These are phyloP conservation scores for Fragilariopsis cylindrus DNA, from an alignment of 108 stramenopile species.

Conservation along the genomic window DNA sequence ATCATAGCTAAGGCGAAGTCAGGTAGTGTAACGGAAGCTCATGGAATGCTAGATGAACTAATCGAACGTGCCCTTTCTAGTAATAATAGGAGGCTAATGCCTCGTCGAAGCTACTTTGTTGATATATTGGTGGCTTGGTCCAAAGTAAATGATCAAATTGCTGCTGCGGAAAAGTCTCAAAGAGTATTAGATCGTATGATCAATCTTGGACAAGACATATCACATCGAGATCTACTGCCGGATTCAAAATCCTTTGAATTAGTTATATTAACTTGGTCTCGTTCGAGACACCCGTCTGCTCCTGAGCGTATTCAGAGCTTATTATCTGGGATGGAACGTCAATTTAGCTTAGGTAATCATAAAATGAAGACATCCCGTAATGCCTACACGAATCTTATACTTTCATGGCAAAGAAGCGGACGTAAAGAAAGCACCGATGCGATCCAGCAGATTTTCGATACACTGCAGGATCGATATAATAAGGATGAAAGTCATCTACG, in stretches of 20 bases:
- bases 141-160: slow-evolving; percentile 17
- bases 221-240: slow-evolving; percentile 23
- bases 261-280: slow-evolving; percentile 30
- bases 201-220: slow-evolving; percentile 14
- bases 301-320: slow-evolving; percentile 20
- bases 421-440: slow-evolving; percentile 1
- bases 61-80: slow-evolving; percentile 17
- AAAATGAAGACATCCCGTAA: slow-evolving; percentile 25
- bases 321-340: slow-evolving; percentile 28
- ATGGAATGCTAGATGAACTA: slow-evolving; percentile 28
- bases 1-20: slow-evolving; percentile 20
- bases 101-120: slow-evolving; percentile 29
- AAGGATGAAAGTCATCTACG: slow-evolving; percentile 17
- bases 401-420: slow-evolving; percentile 28
- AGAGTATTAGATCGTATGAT: slow-evolving; percentile 24
- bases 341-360: slow-evolving; percentile 12
- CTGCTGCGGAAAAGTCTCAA: slow-evolving; percentile 24
- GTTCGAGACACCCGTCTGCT: slow-evolving; percentile 19
- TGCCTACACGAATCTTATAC: slow-evolving; percentile 36
- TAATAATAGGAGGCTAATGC: slow-evolving; percentile 15
- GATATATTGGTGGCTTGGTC: slow-evolving; percentile 34
- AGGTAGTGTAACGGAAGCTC: slow-evolving; percentile 15
- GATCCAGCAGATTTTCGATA: slow-evolving; percentile 22
- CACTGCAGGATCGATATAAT: slow-evolving; percentile 16
- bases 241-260: slow-evolving; percentile 27